Evolutionary conservation across 2,329 filamentous ascomycete genomes (phyloP).

Genomic region (Ophiostoma tasmaniense): DNA sequence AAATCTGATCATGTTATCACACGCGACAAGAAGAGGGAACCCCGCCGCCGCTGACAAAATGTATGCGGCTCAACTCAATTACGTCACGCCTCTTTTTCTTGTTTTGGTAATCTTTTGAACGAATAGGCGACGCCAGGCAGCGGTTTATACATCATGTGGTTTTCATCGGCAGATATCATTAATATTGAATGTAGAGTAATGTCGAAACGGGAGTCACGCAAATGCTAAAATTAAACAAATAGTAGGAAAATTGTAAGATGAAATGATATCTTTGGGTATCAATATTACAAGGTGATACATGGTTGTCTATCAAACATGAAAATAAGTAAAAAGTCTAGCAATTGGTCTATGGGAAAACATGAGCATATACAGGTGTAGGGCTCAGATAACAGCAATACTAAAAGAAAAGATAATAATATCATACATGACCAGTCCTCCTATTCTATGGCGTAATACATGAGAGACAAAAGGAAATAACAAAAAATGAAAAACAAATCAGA

Average conservation of each 20-base stretch:
- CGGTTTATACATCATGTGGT: neutral
- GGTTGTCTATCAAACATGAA: neutral
- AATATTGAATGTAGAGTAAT: neutral
- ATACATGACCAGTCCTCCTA: neutral
- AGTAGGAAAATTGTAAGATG: neutral
- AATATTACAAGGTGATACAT: neutral
- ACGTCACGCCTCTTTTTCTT: neutral
- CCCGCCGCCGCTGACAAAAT: neutral
- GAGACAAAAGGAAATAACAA: neutral
- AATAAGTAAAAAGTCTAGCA: neutral
- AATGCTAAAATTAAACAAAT: neutral
- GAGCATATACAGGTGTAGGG: neutral
- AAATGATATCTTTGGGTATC: too few species aligned
- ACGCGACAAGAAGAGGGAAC: neutral
- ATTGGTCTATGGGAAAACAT: neutral
- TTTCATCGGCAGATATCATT: neutral
- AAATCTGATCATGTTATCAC: too few species aligned
- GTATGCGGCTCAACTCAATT: neutral
- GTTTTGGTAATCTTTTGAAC: neutral
- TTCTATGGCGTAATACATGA: neutral
- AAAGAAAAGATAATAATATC: neutral
- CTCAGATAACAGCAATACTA: neutral
- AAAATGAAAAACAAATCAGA: neutral
- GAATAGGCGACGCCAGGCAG: neutral
- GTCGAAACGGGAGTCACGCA: neutral